Percentiles rank a stretch among this genome's conserved stretches.
phyloP scores from a whole-genome alignment of 2,329 filamentous ascomycete genomes.

The Colletotrichum falcatum region DNA sequence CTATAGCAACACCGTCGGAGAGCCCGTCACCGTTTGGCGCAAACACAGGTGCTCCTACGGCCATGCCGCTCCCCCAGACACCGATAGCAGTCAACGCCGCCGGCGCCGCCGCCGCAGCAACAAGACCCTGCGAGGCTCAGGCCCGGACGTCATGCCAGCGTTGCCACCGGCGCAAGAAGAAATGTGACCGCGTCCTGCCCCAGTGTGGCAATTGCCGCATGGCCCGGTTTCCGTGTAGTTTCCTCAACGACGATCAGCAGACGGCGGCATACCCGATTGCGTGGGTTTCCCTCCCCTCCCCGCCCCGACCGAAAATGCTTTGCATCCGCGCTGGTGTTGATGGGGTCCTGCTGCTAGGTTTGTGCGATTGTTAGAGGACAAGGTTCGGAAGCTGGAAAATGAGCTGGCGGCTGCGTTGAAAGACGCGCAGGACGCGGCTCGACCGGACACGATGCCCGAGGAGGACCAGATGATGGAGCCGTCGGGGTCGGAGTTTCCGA shows the following conservation, averaged over 20 bases:
- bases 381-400: neutral
- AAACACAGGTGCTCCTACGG: neutral
- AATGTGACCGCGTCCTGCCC: constrained; percentile 55
- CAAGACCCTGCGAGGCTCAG: constrained; percentile 18
- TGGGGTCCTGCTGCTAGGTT: neutral
- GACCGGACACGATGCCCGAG: neutral
- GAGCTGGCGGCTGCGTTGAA: neutral
- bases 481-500: neutral
- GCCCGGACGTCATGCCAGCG: constrained; percentile 51
- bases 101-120: constrained; percentile 38
- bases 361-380: constrained; percentile 32
- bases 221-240: constrained; percentile 55
- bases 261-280: constrained; percentile 55
- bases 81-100: neutral
- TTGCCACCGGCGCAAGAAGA: constrained; percentile 58
- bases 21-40: neutral
- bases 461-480: neutral
- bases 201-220: constrained; percentile 53
- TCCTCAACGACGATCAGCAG: constrained; percentile 53
- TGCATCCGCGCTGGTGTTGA: neutral
- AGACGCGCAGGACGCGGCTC: neutral
- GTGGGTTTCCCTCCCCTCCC: constrained; percentile 46
- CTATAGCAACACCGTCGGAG: neutral
- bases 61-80: neutral
- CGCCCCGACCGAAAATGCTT: neutral